Evolutionary conservation across 2,329 filamentous ascomycete species (phyloP).

Genomic region (Ploettnerulaceae sp.): DNA sequence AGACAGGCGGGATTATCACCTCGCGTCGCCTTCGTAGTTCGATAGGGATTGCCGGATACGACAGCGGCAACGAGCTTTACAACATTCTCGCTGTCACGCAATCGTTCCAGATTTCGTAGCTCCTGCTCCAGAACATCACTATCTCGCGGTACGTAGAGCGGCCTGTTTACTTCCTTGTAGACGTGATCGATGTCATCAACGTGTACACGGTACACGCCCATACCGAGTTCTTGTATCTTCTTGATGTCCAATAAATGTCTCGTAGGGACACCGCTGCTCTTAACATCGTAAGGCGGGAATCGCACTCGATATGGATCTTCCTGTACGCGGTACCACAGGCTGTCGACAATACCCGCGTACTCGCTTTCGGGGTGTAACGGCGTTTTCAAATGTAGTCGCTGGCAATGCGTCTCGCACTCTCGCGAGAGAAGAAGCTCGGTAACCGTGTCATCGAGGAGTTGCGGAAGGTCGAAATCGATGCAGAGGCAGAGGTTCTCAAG

Average conservation of each 20-base stretch:
- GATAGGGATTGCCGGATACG: constrained; percentile 21
- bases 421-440: constrained; percentile 16
- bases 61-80: constrained; percentile 24
- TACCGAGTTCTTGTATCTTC: constrained; percentile 20
- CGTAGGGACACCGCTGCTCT: constrained; percentile 11
- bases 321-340: constrained; percentile 14
- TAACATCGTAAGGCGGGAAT: constrained; percentile 15
- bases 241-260: constrained; percentile 19
- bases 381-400: constrained; percentile 16
- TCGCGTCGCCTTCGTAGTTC: constrained; percentile 7
- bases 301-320: constrained; percentile 20
- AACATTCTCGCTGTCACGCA: constrained; percentile 18
- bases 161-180: constrained; percentile 27
- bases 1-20: constrained; percentile 11
- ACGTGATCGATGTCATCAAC: constrained; percentile 18
- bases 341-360: constrained; percentile 16
- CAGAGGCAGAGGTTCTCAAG: constrained; percentile 21
- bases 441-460: constrained; percentile 19
- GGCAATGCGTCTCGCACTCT: constrained; percentile 9
- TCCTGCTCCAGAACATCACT: constrained; percentile 25
- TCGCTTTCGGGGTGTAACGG: constrained; percentile 15
- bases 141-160: constrained; percentile 25
- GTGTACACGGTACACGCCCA: constrained; percentile 14
- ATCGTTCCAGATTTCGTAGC: constrained; percentile 23
- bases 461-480: constrained; percentile 18